Base-by-base conservation (phyloP, 495 filamentous ascomycete genomes). In the Trichoderma reesei region DNA sequence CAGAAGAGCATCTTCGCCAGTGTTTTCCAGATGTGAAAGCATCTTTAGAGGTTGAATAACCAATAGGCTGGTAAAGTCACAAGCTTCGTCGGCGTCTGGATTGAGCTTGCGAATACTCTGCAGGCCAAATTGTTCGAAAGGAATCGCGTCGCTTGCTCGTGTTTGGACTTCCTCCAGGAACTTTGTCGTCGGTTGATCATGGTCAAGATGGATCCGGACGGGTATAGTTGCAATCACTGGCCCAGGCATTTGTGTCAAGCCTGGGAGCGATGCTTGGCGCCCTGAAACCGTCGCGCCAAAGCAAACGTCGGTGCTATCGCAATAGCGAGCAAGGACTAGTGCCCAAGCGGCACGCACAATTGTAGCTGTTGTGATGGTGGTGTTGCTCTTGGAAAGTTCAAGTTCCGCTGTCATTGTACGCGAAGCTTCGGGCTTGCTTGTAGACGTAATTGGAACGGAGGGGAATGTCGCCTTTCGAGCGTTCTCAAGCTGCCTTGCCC, bases 181-280 rank as follows among this genome's bases (percentile, higher is more conserved):
- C 1, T 64, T 54, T 6, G 36, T 41, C 7, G 70, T 16, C 16
- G 54, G n/a, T 38, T 54, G 56, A 9, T 64, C 64, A 14, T 51
- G 41, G 18, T 54, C 37, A 7, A 72, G 16, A 3, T 56, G 63
- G 3, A 76, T 70, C 1, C 84, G 75, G 11, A 82, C 71, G 3
- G 86, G 86, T 0, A 87, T 70, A 0, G 86, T 87, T 20, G 84
- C 78, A 56, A 88, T 80, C 1, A 84, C 73, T 1, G 86, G 78
- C 0, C 81, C 83, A 10, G 75, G 68, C 59, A 84, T 79, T 18
- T 75, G 69, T 18, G 72, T 71, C 18, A 86, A 69, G 33, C 78
- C 81, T 5, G 67, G 63, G 0, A 85, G 26, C 8, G 54, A 13
- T 33, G 54, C 54, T 13, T 59, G 26, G 8, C 54, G 54, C 14